phyloP scores from a whole-genome alignment of 768 basidiomycete genomes.

The Pleurotus giganteus region DNA sequence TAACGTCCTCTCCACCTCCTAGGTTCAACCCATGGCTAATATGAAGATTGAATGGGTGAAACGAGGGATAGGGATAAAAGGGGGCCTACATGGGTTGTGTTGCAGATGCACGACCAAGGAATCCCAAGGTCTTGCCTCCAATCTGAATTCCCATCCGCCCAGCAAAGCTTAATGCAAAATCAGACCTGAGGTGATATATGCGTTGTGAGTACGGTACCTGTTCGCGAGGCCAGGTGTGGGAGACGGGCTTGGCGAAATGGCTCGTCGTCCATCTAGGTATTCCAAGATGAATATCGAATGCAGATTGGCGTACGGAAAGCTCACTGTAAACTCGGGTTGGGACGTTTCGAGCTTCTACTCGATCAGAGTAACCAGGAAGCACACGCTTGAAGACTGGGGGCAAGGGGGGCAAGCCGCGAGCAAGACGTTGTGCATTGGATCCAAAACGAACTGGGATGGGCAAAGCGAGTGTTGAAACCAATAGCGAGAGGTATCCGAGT shows the following conservation, averaged over 20 bases:
- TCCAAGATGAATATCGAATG: neutral
- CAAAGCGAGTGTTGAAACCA: neutral
- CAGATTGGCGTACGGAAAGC: slow-evolving; percentile 3
- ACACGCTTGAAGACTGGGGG: slow-evolving; percentile 32
- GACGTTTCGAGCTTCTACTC: slow-evolving; percentile 10
- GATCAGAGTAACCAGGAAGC: slow-evolving; percentile 22
- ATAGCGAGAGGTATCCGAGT: neutral
- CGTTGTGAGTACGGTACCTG: slow-evolving; percentile 17
- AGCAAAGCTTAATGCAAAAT: slow-evolving; percentile 10
- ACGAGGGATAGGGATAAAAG: neutral
- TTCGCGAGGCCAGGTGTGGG: slow-evolving; percentile 20
- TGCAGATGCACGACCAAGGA: slow-evolving; percentile 31
- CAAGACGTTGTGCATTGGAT: slow-evolving; percentile 43
- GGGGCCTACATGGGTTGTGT: slow-evolving; percentile 21
- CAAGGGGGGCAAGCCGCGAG: slow-evolving; percentile 41
- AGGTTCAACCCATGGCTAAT: slow-evolving; percentile 34
- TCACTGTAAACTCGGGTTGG: slow-evolving; percentile 27
- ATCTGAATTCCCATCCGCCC: slow-evolving; percentile 36
- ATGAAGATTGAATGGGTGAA: neutral
- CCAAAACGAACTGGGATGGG: slow-evolving; percentile 13
- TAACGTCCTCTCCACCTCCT: slow-evolving; percentile 25
- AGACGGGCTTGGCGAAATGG: slow-evolving; percentile 17
- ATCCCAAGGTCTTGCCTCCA: slow-evolving; percentile 28
- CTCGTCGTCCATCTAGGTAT: slow-evolving; percentile 3
- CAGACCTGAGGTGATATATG: neutral